phyloP scores from a whole-genome alignment of 305 asterid species.

The Rubia balearica region DNA sequence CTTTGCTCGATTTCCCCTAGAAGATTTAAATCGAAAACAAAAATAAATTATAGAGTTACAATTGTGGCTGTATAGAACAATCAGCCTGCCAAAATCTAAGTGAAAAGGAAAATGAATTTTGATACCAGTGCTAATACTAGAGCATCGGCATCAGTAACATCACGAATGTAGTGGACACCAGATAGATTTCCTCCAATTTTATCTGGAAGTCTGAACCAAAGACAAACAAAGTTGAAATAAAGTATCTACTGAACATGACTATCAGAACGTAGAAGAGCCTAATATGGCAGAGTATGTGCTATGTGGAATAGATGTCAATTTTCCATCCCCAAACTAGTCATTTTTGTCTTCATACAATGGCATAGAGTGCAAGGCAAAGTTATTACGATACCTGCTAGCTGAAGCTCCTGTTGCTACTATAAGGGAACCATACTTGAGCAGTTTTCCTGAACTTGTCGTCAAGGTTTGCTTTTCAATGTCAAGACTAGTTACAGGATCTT shows the following conservation, averaged over 20 bases:
- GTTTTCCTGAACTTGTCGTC: constrained; percentile 41
- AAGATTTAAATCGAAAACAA: background rate
- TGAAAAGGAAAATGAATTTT: background rate
- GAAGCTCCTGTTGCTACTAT: constrained; percentile 44
- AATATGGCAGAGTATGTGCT: background rate
- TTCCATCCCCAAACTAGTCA: background rate
- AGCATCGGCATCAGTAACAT: constrained; percentile 89
- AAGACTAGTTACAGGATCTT: constrained; percentile 41
- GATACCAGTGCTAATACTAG: constrained; percentile 72
- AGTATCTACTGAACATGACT: background rate
- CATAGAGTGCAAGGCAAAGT: background rate
- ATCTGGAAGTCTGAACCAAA: constrained; percentile 72
- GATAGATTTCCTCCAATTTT: constrained; percentile 77
- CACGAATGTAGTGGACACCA: constrained; percentile 87
- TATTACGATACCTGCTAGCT: constrained; percentile 31
- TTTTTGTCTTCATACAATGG: background rate
- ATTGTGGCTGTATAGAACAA: background rate
- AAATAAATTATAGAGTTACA: background rate
- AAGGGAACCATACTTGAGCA: constrained; percentile 46
- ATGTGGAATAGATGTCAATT: background rate
- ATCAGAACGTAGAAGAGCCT: background rate
- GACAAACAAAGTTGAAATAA: background rate
- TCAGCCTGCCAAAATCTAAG: background rate
- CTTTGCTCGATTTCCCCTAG: constrained; percentile 80
- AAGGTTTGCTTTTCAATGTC: constrained; percentile 40